Conservation (phyloP, 1,284 basidiomycete species). For the Sanguinoderma infundibulare region DNA sequence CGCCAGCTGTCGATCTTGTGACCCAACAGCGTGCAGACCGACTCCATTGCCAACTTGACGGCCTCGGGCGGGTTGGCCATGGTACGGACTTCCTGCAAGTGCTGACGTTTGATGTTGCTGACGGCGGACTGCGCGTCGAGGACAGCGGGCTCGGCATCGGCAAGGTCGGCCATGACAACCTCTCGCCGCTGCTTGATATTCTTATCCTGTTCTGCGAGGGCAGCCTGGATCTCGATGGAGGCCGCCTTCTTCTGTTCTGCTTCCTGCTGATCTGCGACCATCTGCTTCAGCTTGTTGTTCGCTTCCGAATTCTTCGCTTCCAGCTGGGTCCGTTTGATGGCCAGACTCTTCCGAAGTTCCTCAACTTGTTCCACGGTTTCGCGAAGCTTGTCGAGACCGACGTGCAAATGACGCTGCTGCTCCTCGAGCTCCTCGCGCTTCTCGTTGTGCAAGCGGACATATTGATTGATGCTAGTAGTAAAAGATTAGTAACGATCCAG, state of each 20-base stretch:
- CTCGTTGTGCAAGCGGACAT: slow-evolving; percentile 94
- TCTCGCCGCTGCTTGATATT: slow-evolving; percentile 87
- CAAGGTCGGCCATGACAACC: slow-evolving; percentile 94
- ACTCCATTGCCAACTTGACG: slow-evolving; percentile 99
- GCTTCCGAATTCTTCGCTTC: slow-evolving; percentile 94
- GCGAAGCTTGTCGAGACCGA: slow-evolving; percentile 96
- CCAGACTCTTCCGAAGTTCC: slow-evolving; percentile 93
- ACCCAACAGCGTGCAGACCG: slow-evolving; percentile 96
- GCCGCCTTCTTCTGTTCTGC: slow-evolving; percentile 98
- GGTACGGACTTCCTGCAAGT: slow-evolving; percentile 95
- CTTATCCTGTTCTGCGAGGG: slow-evolving; percentile 89
- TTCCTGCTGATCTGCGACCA: slow-evolving; percentile 98
- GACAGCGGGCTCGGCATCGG: slow-evolving; percentile 97
- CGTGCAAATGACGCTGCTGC: slow-evolving; percentile 97
- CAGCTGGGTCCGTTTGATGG: slow-evolving; percentile 92
- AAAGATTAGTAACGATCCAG: slow-evolving; percentile 5
- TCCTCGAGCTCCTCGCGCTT: slow-evolving; percentile 99
- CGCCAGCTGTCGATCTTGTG: slow-evolving; percentile 98
- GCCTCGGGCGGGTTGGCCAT: slow-evolving; percentile 99
- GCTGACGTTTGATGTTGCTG: slow-evolving; percentile 96
- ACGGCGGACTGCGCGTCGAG: slow-evolving; percentile 94
- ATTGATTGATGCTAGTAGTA: slow-evolving; percentile 86
- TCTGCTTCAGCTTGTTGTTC: slow-evolving; percentile 96
- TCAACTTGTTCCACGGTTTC: slow-evolving; percentile 97
- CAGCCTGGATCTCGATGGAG: slow-evolving; percentile 95